phyloP scores from a whole-genome alignment of 139 green algal genomes.

The Chlamydomonas sphaeroides region DNA sequence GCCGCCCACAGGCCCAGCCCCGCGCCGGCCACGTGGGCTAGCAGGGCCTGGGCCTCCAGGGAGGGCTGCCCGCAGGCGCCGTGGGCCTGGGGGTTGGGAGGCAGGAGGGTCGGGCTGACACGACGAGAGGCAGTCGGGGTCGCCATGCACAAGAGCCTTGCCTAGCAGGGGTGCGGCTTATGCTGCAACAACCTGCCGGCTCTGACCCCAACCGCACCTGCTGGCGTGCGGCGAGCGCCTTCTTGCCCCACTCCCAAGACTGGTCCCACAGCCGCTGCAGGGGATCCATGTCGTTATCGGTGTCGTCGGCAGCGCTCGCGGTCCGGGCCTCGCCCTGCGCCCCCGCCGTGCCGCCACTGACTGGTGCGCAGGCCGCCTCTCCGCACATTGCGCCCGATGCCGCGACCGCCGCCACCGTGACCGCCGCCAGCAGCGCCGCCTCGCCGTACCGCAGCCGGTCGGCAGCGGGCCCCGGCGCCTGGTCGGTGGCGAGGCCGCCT shows the following conservation, averaged over 20 bases:
- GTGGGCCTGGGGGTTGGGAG: neutral
- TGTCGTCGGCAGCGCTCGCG: neutral
- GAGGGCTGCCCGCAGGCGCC: neutral
- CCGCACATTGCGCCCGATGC: too few species aligned
- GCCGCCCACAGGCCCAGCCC: slow-evolving; percentile 7
- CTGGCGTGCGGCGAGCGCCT: neutral
- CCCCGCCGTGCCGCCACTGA: neutral
- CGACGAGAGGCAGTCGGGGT: neutral
- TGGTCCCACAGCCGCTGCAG: neutral
- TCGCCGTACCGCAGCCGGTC: neutral
- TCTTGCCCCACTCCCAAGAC: slow-evolving; percentile 15
- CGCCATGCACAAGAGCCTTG: too few species aligned
- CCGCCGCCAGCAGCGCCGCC: slow-evolving; percentile 18
- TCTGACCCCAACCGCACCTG: neutral
- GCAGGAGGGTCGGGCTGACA: neutral
- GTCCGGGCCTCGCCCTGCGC: neutral
- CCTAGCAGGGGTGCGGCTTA: too few species aligned
- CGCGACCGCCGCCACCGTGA: neutral
- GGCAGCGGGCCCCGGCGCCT: neutral
- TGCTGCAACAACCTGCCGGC: neutral
- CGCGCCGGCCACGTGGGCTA: slow-evolving; percentile 1
- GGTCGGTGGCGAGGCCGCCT: too few species aligned
- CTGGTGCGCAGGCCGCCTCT: neutral
- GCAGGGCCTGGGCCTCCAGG: slow-evolving; percentile 20
- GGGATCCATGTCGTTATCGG: neutral